Percentiles rank a stretch among this genome's conserved stretches.
These are phyloP conservation scores for Cladosporium sp. DNA, from an alignment of 2,329 filamentous ascomycete species.

Conservation along the genomic window DNA sequence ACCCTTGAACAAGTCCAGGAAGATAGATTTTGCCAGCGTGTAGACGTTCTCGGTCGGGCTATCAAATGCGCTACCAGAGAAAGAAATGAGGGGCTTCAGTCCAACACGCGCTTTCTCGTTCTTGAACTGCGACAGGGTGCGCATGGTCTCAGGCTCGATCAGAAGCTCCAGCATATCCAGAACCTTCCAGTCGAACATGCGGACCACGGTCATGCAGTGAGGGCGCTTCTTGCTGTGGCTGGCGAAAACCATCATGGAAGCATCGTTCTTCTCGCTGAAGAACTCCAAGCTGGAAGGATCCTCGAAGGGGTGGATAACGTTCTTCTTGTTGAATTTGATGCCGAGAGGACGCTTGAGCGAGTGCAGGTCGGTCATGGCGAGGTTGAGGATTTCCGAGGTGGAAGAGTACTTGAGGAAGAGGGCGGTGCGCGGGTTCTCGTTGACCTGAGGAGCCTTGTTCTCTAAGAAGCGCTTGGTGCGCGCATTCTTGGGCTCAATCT, in stretches of 20 bases:
- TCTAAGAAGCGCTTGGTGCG: slow-evolving; percentile 94
- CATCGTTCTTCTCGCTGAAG: slow-evolving; percentile 94
- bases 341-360: slow-evolving; percentile 78
- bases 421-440: slow-evolving; percentile 86
- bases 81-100: slow-evolving; percentile 84
- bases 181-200: slow-evolving; percentile 80
- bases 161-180: slow-evolving; percentile 93
- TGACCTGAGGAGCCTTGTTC: slow-evolving; percentile 80
- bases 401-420: slow-evolving; percentile 85
- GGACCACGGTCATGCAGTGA: slow-evolving; percentile 76
- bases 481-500: slow-evolving; percentile 61
- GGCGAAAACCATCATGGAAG: slow-evolving; percentile 77
- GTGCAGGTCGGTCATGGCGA: slow-evolving; percentile 79
- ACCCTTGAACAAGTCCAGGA: slow-evolving; percentile 88
- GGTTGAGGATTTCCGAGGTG: slow-evolving; percentile 76
- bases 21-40: slow-evolving; percentile 78
- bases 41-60: slow-evolving; percentile 74
- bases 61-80: slow-evolving; percentile 84
- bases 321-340: slow-evolving; percentile 96
- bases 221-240: slow-evolving; percentile 92
- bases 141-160: slow-evolving; percentile 70
- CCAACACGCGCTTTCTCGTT: slow-evolving; percentile 62
- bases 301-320: slow-evolving; percentile 90
- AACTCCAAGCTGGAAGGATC: slow-evolving; percentile 85
- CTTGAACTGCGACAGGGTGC: slow-evolving; percentile 70